phyloP scores from a whole-genome alignment of 441 rosid species.

The Populus hybrid region DNA sequence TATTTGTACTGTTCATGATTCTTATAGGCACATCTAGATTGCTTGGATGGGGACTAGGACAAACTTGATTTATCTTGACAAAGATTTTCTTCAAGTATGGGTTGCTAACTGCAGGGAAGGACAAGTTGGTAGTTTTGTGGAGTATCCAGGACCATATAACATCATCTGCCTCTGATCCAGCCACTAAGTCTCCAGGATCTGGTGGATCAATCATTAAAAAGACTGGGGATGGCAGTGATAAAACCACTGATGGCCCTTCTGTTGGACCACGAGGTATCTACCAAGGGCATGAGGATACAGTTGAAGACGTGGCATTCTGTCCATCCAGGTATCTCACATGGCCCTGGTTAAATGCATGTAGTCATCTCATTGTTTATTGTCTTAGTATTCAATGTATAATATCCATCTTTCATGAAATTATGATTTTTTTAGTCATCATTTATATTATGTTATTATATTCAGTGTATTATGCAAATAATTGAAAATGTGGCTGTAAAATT shows the following conservation, averaged over 20 bases:
- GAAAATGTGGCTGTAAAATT: background rate
- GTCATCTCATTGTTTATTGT: background rate
- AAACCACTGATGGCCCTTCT: constrained; percentile 59
- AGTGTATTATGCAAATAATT: background rate
- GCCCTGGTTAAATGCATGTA: constrained; percentile 1
- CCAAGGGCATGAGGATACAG: constrained; percentile 91
- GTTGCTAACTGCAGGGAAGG: constrained; percentile 68
- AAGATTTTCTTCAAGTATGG: constrained; percentile 21
- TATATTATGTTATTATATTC: background rate
- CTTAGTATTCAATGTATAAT: background rate
- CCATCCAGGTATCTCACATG: constrained; percentile 74
- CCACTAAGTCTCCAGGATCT: constrained; percentile 61
- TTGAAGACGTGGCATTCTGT: constrained; percentile 94
- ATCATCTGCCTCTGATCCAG: constrained; percentile 55
- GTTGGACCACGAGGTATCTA: constrained; percentile 94
- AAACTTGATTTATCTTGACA: background rate
- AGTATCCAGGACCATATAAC: constrained; percentile 97
- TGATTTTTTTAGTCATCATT: background rate
- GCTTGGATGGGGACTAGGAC: background rate
- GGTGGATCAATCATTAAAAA: constrained; percentile 66
- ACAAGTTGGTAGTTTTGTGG: constrained; percentile 93
- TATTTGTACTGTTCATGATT: background rate
- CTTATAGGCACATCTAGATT: background rate
- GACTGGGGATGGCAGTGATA: constrained; percentile 59
- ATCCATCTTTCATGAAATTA: background rate